These are phyloP conservation scores for Teunomyces funiuensis DNA, from an alignment of 805 yeast genomes.

Conservation along the genomic window DNA sequence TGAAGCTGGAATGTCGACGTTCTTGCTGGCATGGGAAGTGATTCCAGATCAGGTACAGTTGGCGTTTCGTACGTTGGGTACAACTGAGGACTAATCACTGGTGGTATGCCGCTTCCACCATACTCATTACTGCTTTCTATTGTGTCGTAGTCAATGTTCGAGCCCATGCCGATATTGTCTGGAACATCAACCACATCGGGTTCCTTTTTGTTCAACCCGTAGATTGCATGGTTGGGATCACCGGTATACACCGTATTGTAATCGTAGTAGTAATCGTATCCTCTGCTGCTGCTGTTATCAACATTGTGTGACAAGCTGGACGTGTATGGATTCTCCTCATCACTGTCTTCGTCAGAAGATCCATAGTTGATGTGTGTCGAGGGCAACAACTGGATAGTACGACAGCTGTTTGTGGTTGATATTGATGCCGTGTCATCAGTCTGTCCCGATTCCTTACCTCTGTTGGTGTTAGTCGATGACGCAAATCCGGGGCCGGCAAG, in stretches of 20 bases:
- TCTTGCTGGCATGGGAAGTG: constrained; percentile 5
- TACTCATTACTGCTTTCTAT: constrained; percentile 28
- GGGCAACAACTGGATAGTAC: constrained; percentile 78
- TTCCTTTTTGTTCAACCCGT: constrained; percentile 22
- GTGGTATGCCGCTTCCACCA: constrained; percentile 14
- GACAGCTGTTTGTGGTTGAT: constrained; percentile 31
- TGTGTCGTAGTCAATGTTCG: constrained; percentile 39
- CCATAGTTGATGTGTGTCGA: constrained; percentile 83
- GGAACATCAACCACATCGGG: constrained; percentile 49
- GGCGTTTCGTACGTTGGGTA: constrained; percentile 4
- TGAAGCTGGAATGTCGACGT: constrained; percentile 12
- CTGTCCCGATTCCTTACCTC: constrained; percentile 10
- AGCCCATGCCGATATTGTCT: constrained; percentile 43
- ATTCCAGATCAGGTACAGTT: not conserved
- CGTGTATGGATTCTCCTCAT: constrained; percentile 52
- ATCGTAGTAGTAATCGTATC: constrained; percentile 76
- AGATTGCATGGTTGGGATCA: constrained; percentile 44
- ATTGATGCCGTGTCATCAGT: constrained; percentile 29
- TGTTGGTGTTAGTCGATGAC: not conserved
- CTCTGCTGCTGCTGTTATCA: constrained; percentile 58
- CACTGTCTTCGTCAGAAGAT: constrained; percentile 60
- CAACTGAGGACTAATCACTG: not conserved
- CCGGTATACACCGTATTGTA: constrained; percentile 73
- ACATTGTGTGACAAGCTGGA: constrained; percentile 70
- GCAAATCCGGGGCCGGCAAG: constrained; percentile 22